Base-by-base conservation (phyloP, 2,329 filamentous ascomycete genomes). In the Colletotrichum magnum region DNA sequence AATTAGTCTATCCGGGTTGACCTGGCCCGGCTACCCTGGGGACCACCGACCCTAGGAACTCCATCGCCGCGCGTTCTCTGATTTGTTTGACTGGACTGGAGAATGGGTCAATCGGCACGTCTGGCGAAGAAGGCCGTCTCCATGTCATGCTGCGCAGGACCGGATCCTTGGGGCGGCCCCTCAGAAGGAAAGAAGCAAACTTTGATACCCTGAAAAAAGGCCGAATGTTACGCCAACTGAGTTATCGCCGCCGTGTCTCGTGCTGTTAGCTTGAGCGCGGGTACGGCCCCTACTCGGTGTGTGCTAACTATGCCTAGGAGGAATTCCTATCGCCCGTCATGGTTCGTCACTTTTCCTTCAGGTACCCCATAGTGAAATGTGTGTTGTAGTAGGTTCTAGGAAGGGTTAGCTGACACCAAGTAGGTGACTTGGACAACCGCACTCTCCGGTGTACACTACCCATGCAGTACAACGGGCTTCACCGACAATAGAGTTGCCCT, bases 1-100 rank as follows among this genome's bases (percentile, higher is more conserved):
- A 24, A 69, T 61, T 69, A 69, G 67, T 51, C 67, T 69, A 57
- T 69, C 63, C 66, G 62, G 67, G 67, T 51, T 60, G 50, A 45
- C 50, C 32, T 61, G 50, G 57, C 28, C 67, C 63, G 57, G 51
- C 45, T 61, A 45, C 67, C 67, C 56, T 67, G 51, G 59, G 63
- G 45, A 24, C 21, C 21, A 18, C 45, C 32, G 7, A 36, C 10
- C 64, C 51, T 45, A 56, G 67, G 56, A 41, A 61, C 63, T 67
- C 63, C 63, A 67, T 69, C 18, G 21, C 43, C 36, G 26, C 32
- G 51, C 57, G 28, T 24, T 9, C 41, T 60, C 45, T 69, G 50
- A 66, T 66, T 69, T 66, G 62, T 62, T 47, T 66, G 43, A 43
- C 24, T 47, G 26, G 32, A 43, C 24, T 52, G 26, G 43, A 36